Base-by-base conservation (phyloP, 495 filamentous ascomycete genomes). In the Aspergillus biplanus region DNA sequence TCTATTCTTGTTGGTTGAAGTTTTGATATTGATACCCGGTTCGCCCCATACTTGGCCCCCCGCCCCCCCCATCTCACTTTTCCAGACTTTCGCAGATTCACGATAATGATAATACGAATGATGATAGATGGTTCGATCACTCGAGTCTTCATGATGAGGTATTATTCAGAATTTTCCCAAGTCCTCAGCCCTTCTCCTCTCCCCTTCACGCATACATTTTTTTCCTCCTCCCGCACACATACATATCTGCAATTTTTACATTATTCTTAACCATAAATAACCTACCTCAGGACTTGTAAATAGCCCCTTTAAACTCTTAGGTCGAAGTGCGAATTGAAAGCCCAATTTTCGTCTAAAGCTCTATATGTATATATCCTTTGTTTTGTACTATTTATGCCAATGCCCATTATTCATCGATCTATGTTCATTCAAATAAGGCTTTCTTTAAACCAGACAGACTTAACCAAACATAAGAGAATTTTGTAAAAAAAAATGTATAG, bases 91-190 rank as follows among this genome's bases (percentile, higher is more conserved):
- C 12, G 12, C 44, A 18, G n/a, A 12, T 33, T 56, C 15, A 55
- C 52, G 59, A 56, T 62, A 52, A 61, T 55, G 58, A 61, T 33
- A 52, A 46, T 55, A 55, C 39, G 59, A 49, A 33, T 56, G 16
- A 62, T 55, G 52, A 62, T 16, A 46, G 52, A 58, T 16, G 27
- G 21, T 11, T 50, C 16, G 47, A 50, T 50, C 47, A 50, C 47
- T 50, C 16, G 47, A 50, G 16, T 27, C 16, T 18, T 27, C 16
- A 18, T 1, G 16, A 18, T 9, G 21, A 9, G 11, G 13, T 18
- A 11, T 49, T 49, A 8, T 49, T 49, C 21, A 27, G 21, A 27
- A 27, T 27, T 27, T 27, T 27, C 21, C 21, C 2, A 27, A 27
- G 21, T 27, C 21, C 21, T 27, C 21, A 27, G 21, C 21, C 21